Evolutionary conservation across 1,284 basidiomycete species (phyloP).

Genomic region (Kwoniella shivajii): DNA sequence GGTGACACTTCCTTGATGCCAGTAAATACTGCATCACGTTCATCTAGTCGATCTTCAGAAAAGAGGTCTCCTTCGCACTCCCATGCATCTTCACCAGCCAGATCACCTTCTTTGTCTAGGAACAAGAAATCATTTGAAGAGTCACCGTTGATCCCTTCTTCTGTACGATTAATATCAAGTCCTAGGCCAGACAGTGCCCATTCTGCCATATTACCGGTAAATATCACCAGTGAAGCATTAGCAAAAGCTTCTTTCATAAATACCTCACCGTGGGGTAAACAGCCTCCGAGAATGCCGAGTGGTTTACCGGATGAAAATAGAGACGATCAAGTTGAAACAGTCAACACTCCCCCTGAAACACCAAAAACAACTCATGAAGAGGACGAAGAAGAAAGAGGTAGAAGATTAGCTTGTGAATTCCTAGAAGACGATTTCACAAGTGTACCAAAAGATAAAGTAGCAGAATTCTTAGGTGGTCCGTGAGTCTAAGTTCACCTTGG

Average conservation of each 20-base stretch:
- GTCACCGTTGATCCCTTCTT: conserved; percentile 13
- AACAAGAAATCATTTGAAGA: conserved; percentile 6
- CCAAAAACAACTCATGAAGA: conserved; percentile 11
- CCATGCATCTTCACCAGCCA: background rate
- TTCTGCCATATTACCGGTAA: background rate
- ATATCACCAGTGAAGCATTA: background rate
- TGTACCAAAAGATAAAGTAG: conserved; percentile 84
- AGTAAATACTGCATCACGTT: background rate
- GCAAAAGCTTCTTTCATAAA: conserved; percentile 7
- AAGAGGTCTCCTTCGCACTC: background rate
- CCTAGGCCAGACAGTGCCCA: conserved; percentile 4
- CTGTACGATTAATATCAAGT: conserved; percentile 19
- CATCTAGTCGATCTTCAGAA: conserved; percentile 11
- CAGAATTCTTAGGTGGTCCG: conserved; percentile 91
- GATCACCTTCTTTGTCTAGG: conserved; percentile 3
- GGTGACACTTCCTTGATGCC: conserved; percentile 7
- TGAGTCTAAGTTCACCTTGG: conserved; percentile 58
- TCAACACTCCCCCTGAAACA: conserved; percentile 14
- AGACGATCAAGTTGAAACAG: conserved; percentile 18
- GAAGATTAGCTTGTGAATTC: conserved; percentile 73
- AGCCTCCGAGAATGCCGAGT: conserved; percentile 7
- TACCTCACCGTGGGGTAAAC: conserved; percentile 17
- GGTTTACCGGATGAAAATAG: background rate
- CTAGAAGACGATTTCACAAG: conserved; percentile 87
- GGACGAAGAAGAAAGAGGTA: conserved; percentile 64